A percentile compares a stretch with the other conserved stretches of the same genome.
phyloP scores from a whole-genome alignment of 2,329 filamentous ascomycete genomes.

The Diaporthe eres region DNA sequence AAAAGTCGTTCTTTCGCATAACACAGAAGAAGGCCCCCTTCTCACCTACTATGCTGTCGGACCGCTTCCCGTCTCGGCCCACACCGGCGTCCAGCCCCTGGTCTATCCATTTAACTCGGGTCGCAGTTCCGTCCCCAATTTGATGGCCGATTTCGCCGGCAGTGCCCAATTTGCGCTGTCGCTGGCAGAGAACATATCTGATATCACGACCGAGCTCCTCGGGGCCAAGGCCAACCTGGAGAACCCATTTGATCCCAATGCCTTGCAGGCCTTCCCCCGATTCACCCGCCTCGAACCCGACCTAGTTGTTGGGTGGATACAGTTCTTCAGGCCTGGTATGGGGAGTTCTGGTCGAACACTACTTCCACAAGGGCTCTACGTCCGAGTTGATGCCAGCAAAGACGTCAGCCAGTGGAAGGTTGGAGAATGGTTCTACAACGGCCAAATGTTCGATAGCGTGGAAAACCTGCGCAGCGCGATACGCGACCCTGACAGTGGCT shows the following conservation, averaged over 20 bases:
- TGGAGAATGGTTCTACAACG: constrained; percentile 44
- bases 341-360: constrained; percentile 52
- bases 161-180: constrained; percentile 52
- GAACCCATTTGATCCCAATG: constrained; percentile 50
- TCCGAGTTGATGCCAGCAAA: constrained; percentile 54
- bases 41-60: constrained; percentile 65
- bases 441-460: constrained; percentile 29
- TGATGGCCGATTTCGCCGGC: constrained; percentile 52
- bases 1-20: constrained; percentile 61
- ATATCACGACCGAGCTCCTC: constrained; percentile 59
- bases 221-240: constrained; percentile 51
- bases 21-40: constrained; percentile 57
- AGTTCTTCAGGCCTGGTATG: constrained; percentile 58
- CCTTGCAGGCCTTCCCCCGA: constrained; percentile 53
- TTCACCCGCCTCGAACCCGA: constrained; percentile 55
- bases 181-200: constrained; percentile 50
- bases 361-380: constrained; percentile 61
- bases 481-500: constrained; percentile 13
- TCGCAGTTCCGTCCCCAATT: constrained; percentile 53
- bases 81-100: constrained; percentile 56
- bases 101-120: constrained; percentile 61
- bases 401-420: constrained; percentile 42
- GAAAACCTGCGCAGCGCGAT: constrained; percentile 29
- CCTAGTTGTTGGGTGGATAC: constrained; percentile 55
- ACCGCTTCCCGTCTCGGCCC: constrained; percentile 58